These are phyloP conservation scores for Metahyphopichia silvanorum DNA, from an alignment of 805 yeast species.

Conservation along the genomic window DNA sequence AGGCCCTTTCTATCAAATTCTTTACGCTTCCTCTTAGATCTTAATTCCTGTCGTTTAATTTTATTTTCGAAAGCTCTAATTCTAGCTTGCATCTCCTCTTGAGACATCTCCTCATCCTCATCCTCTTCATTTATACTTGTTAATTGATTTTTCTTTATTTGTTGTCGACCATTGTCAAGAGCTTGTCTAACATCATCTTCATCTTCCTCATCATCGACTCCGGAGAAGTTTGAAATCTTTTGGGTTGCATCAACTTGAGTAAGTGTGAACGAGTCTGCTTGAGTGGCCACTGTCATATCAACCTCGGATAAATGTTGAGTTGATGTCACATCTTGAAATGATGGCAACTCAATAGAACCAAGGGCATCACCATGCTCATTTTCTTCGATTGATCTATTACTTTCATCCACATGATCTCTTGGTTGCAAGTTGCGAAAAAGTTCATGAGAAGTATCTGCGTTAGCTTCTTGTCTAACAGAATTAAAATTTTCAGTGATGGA, in stretches of 20 bases:
- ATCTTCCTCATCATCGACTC: constrained; percentile 10
- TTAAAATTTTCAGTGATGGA: no score
- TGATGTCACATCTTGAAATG: constrained; percentile 16
- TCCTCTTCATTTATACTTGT: constrained; percentile 12
- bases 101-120: constrained; percentile 21
- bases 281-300: constrained; percentile 7
- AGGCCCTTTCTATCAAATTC: constrained; percentile 60
- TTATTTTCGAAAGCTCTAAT: constrained; percentile 38
- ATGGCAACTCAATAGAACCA: constrained; percentile 12
- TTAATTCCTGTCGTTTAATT: constrained; percentile 32
- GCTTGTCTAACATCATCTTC: constrained; percentile 26
- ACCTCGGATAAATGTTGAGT: constrained; percentile 9
- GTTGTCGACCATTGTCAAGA: constrained; percentile 19
- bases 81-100: constrained; percentile 19
- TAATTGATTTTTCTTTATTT: constrained; percentile 13
- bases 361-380: not conserved
- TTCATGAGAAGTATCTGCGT: constrained; percentile 6
- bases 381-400: constrained; percentile 1
- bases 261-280: constrained; percentile 7
- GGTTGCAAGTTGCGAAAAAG: constrained; percentile 30
- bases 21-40: constrained; percentile 31
- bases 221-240: not conserved
- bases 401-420: constrained; percentile 5
- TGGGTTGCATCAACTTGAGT: constrained; percentile 15
- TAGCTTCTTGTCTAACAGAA: no score